Percentiles rank a stretch among this genome's conserved stretches.
Conservation (phyloP, 805 yeast species). For the Pichia kluyveri region DNA sequence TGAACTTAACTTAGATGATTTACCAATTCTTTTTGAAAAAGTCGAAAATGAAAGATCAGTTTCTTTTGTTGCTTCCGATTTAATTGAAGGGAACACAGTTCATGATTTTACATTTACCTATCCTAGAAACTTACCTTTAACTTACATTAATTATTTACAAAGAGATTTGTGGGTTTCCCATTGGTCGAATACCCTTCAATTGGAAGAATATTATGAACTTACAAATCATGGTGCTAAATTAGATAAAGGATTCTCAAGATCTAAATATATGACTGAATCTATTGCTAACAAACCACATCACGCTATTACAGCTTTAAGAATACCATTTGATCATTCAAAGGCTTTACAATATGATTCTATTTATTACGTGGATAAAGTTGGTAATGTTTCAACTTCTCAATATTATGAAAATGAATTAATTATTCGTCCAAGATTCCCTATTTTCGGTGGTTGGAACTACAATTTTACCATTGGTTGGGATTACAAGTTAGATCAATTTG, state of each 20-base stretch:
- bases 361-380: slow-evolving; percentile 83
- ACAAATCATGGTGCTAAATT: slow-evolving; percentile 69
- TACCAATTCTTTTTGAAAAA: slow-evolving; percentile 6
- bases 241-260: slow-evolving; percentile 65
- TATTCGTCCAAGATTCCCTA: slow-evolving; percentile 83
- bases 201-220: slow-evolving; percentile 82
- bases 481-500: slow-evolving; percentile 42
- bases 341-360: slow-evolving; percentile 41
- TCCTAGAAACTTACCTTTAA: slow-evolving; percentile 57
- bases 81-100: slow-evolving; percentile 37
- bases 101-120: slow-evolving; percentile 49
- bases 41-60: slow-evolving; percentile 23
- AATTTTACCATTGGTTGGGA: slow-evolving; percentile 96
- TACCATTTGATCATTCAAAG: slow-evolving; percentile 38
- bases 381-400: slow-evolving; percentile 78
- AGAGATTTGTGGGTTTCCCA: slow-evolving; percentile 89
- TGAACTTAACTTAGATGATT: background rate
- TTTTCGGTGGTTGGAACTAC: slow-evolving; percentile 93
- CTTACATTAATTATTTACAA: slow-evolving; percentile 48
- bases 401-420: slow-evolving; percentile 36
- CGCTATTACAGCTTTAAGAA: slow-evolving; percentile 51
- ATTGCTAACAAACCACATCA: slow-evolving; percentile 36
- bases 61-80: background rate
- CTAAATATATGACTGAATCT: slow-evolving; percentile 59
- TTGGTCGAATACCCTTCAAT: slow-evolving; percentile 58